Percentiles rank a stretch among this genome's conserved stretches.
These are phyloP conservation scores for Colletotrichum karsti DNA, from an alignment of 2,329 filamentous ascomycete genomes.

Conservation along the genomic window DNA sequence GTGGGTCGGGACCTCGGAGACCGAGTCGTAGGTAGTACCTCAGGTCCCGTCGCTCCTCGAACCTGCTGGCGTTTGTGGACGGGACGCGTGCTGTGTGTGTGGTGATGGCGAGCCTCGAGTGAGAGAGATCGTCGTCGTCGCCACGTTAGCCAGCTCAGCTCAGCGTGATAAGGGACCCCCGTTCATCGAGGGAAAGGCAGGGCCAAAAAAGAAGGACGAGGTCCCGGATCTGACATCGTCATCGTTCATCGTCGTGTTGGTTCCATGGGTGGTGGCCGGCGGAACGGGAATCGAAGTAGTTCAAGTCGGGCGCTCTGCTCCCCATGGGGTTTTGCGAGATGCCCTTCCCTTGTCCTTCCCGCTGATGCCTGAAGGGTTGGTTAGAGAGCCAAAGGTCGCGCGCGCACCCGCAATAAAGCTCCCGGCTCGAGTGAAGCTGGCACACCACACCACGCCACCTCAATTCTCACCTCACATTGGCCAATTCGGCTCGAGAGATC, in stretches of 20 bases:
- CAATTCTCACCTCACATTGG: constrained; percentile 27
- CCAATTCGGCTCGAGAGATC: constrained; percentile 15
- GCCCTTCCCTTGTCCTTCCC: constrained; percentile 23
- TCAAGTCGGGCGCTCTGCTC: neutral
- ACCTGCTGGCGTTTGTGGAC: no score
- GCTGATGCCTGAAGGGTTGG: constrained; percentile 3
- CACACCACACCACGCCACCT: neutral
- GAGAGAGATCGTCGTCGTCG: neutral
- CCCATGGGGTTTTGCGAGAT: constrained; percentile 3
- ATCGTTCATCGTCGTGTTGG: neutral
- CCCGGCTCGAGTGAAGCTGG: constrained; percentile 3
- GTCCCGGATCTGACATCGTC: no score
- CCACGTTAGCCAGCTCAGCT: neutral
- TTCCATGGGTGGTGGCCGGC: neutral
- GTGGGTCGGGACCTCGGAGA: neutral
- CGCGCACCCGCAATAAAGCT: neutral
- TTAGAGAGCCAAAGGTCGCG: neutral
- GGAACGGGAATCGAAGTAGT: neutral
- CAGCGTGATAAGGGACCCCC: neutral
- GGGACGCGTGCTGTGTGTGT: no score
- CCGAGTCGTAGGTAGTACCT: neutral
- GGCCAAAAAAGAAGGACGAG: no score
- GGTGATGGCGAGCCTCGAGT: neutral
- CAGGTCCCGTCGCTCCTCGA: no score
- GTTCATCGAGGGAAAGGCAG: neutral